Percentiles rank a stretch among this genome's conserved stretches.
Conservation (phyloP, 2,329 filamentous ascomycete species). For the Fusarium xylarioides region DNA sequence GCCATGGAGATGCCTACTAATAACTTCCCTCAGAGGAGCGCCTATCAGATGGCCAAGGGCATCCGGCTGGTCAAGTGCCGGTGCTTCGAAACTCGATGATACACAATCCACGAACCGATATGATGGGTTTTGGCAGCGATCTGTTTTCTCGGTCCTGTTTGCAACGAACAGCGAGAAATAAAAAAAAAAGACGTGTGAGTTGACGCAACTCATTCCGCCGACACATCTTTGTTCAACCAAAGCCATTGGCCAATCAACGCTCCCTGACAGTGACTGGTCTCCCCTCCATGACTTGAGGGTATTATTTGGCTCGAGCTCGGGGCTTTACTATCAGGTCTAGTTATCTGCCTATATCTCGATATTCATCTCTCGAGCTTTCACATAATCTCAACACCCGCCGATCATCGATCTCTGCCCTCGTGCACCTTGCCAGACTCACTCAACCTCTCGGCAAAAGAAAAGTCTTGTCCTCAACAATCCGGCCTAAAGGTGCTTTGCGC, state of each 20-base stretch:
- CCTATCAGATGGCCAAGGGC: conserved; percentile 7
- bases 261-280: conserved; percentile 40
- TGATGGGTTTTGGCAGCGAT: background rate
- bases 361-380: conserved; percentile 33
- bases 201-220: conserved; percentile 38
- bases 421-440: background rate
- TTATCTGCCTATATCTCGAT: conserved; percentile 23
- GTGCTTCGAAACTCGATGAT: conserved; percentile 5
- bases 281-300: conserved; percentile 34
- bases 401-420: conserved; percentile 1
- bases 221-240: conserved; percentile 34
- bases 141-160: conserved; percentile 38
- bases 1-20: background rate
- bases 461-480: conserved; percentile 38
- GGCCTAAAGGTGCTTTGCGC: conserved; percentile 38
- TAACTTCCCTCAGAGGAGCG: conserved; percentile 3
- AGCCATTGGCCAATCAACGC: conserved; percentile 47
- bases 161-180: conserved; percentile 32
- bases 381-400: conserved; percentile 28
- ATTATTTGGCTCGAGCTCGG: conserved; percentile 34
- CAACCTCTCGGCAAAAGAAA: conserved; percentile 28
- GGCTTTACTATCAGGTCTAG: conserved; percentile 24
- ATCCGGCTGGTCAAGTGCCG: conserved; percentile 9
- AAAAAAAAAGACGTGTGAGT: background rate
- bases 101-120: background rate